phyloP scores from a whole-genome alignment of 176 grass and related monocot genomes.

The Lolium perenne region DNA sequence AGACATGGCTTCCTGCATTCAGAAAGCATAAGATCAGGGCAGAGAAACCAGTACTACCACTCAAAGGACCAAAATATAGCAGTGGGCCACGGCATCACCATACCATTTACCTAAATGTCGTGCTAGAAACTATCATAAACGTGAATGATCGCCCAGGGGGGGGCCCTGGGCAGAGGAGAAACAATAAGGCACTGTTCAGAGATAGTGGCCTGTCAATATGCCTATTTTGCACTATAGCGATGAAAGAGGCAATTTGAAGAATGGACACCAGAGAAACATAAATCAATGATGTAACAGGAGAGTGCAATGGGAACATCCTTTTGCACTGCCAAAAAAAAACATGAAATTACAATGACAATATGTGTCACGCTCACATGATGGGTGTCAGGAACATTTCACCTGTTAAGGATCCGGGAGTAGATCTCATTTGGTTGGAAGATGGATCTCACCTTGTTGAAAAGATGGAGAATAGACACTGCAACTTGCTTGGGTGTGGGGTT shows the following conservation, averaged over 20 bases:
- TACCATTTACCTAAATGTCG: background rate
- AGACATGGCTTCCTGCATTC: background rate
- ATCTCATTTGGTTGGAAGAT: background rate
- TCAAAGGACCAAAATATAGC: background rate
- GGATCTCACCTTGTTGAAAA: too few relatives aligned
- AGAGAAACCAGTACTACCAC: background rate
- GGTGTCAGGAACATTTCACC: background rate
- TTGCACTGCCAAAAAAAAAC: slow-evolving; percentile 19
- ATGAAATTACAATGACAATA: background rate
- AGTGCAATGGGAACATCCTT: background rate
- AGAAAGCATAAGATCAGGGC: background rate
- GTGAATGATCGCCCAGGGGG: background rate
- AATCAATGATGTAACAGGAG: background rate
- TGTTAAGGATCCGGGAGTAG: background rate
- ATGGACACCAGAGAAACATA: background rate
- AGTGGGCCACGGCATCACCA: background rate
- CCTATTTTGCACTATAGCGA: background rate
- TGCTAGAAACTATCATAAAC: background rate
- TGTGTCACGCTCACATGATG: slow-evolving; percentile 4
- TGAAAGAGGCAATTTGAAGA: background rate
- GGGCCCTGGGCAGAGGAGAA: background rate
- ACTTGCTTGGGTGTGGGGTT: background rate
- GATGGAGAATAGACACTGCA: background rate
- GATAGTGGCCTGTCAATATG: background rate
- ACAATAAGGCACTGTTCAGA: background rate